Conservation (phyloP, 2,329 filamentous ascomycete genomes). For the Shiraia sp. region DNA sequence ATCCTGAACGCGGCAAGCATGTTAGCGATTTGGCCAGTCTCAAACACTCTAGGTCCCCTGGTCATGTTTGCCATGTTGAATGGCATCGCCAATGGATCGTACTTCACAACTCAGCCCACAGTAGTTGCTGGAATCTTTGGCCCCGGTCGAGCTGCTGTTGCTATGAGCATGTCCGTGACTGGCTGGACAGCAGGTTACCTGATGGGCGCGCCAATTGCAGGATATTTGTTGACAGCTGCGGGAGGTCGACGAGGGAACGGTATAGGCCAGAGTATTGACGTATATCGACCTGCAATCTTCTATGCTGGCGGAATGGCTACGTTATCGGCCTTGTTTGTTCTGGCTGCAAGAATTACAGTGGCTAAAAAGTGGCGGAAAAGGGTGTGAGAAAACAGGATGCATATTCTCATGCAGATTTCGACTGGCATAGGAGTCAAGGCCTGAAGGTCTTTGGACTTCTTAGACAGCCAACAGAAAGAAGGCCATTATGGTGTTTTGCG, state of each 20-base stretch:
- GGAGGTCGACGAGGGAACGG: slow-evolving; percentile 19
- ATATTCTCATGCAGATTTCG: too few species aligned
- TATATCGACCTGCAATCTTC: slow-evolving; percentile 36
- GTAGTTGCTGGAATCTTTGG: slow-evolving; percentile 35
- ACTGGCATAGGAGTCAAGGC: too few species aligned
- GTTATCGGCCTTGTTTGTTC: slow-evolving; percentile 23
- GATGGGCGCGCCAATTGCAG: slow-evolving; percentile 33
- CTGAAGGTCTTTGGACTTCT: too few species aligned
- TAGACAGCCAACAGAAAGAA: too few species aligned
- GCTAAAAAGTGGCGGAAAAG: slow-evolving; percentile 21
- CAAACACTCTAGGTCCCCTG: slow-evolving; percentile 26
- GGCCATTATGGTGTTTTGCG: too few species aligned
- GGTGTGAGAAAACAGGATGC: too few species aligned
- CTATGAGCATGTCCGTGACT: slow-evolving; percentile 33
- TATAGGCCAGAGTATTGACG: slow-evolving; percentile 16
- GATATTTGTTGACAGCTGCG: slow-evolving; percentile 28
- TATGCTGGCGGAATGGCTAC: slow-evolving; percentile 33
- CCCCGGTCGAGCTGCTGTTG: slow-evolving; percentile 29
- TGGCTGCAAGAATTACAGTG: slow-evolving; percentile 26
- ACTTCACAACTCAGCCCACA: slow-evolving; percentile 35
- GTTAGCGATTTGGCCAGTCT: slow-evolving; percentile 38
- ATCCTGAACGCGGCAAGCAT: slow-evolving; percentile 30
- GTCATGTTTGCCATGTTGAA: slow-evolving; percentile 33
- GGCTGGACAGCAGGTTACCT: slow-evolving; percentile 34
- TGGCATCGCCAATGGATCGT: slow-evolving; percentile 34